These are phyloP conservation scores for Fusarium neocosmosporiellum DNA, from an alignment of 2,329 filamentous ascomycete species.

Conservation along the genomic window DNA sequence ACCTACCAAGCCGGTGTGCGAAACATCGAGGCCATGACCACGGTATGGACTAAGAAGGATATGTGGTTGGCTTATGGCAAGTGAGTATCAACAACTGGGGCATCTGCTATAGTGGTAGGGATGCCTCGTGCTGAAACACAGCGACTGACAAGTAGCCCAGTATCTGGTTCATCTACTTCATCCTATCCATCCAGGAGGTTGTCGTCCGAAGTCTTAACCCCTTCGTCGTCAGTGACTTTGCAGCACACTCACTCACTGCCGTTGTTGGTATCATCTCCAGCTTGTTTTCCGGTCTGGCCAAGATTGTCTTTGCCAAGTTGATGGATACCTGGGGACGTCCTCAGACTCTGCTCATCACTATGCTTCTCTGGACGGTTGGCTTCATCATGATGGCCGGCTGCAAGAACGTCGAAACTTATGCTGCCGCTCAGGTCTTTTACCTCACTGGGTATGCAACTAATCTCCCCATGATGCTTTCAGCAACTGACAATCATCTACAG, in stretches of 20 bases:
- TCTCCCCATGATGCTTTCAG: background rate
- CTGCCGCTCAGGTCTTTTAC: conserved; percentile 7
- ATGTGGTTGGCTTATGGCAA: conserved; percentile 57
- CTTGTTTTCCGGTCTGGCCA: conserved; percentile 65
- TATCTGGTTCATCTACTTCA: conserved; percentile 59
- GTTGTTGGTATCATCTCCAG: conserved; percentile 61
- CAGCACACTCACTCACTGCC: conserved; percentile 60
- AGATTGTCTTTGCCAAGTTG: conserved; percentile 71
- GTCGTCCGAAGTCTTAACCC: conserved; percentile 50
- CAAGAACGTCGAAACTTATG: conserved; percentile 3
- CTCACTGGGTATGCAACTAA: background rate
- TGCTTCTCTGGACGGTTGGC: conserved; percentile 57
- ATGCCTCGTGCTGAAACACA: background rate
- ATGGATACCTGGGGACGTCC: conserved; percentile 72
- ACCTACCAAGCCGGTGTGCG: conserved; percentile 57
- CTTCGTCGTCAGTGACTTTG: conserved; percentile 58
- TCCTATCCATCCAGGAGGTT: conserved; percentile 56
- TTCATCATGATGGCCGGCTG: conserved; percentile 58
- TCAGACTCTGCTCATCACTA: conserved; percentile 65
- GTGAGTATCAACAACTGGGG: conserved; percentile 46
- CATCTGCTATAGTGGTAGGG: background rate
- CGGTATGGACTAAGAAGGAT: conserved; percentile 53
- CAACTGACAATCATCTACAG: conserved; percentile 27
- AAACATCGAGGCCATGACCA: conserved; percentile 60
- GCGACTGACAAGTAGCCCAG: background rate